Conservation (phyloP, 805 yeast species). For the Wickerhamiella kurtzmanii region DNA sequence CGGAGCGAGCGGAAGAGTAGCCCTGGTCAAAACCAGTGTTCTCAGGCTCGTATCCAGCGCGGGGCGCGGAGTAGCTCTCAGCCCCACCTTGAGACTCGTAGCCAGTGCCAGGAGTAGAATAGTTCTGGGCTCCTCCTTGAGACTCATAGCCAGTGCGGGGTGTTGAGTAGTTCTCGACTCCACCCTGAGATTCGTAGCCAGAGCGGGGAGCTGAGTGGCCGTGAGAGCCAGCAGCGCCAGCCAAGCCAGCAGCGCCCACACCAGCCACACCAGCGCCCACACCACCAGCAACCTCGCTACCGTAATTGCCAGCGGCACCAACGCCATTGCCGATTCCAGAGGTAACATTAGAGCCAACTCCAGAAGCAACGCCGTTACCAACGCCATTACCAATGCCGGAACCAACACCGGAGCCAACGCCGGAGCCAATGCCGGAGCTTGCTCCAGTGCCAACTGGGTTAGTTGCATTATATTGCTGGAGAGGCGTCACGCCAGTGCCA, state of each 20-base stretch:
- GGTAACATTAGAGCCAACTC: conserved; percentile 7
- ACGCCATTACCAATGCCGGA: conserved; percentile 1
- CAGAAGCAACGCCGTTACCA: conserved; percentile 1
- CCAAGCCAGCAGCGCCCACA: conserved; percentile 7
- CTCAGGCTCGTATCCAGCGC: no score
- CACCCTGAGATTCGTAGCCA: no score
- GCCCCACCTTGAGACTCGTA: background rate
- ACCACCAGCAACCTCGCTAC: conserved; percentile 8
- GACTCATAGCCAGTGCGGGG: conserved; percentile 1
- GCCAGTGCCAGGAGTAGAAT: conserved; percentile 1
- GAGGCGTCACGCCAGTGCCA: no score
- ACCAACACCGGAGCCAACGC: conserved; percentile 1
- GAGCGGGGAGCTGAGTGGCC: no score
- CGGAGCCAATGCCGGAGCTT: conserved; percentile 1
- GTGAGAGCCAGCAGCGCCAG: background rate
- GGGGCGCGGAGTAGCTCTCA: no score
- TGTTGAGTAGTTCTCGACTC: no score
- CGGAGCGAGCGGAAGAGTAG: background rate
- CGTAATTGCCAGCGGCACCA: conserved; percentile 2
- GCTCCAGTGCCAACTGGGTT: no score
- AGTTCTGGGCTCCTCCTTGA: background rate
- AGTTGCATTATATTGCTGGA: no score
- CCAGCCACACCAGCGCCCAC: conserved; percentile 9
- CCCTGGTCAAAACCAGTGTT: no score
- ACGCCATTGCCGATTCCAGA: conserved; percentile 3